Evolutionary conservation across 2,329 filamentous ascomycete genomes (phyloP).

Genomic region (Colletotrichum godetiae): DNA sequence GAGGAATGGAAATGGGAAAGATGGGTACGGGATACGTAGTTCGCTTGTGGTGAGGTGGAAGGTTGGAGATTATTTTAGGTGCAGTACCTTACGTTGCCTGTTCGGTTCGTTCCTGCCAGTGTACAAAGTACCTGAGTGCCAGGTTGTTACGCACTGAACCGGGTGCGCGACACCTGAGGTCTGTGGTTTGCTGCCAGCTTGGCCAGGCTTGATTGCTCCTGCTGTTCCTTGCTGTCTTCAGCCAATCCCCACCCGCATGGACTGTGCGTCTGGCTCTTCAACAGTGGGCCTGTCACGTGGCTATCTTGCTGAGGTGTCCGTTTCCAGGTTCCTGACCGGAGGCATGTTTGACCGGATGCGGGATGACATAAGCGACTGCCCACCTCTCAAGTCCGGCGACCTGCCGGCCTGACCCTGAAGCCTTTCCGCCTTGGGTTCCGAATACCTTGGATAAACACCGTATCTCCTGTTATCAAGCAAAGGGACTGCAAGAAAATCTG

Average conservation of each 20-base stretch:
- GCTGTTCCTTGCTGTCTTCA: conserved; percentile 12
- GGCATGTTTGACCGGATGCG: conserved; percentile 27
- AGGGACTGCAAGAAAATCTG: no score
- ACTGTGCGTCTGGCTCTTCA: conserved; percentile 8
- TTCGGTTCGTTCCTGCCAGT: background rate
- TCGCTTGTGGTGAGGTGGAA: conserved; percentile 25
- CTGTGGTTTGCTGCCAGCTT: conserved; percentile 6
- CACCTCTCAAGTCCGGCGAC: background rate
- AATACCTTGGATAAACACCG: background rate
- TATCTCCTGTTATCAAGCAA: no score
- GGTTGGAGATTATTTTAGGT: conserved; percentile 20
- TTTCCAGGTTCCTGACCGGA: conserved; percentile 1
- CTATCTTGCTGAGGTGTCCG: conserved; percentile 26
- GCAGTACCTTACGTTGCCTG: conserved; percentile 1
- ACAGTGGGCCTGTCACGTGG: conserved; percentile 19
- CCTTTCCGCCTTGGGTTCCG: background rate
- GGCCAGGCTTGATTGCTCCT: conserved; percentile 1
- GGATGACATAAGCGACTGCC: conserved; percentile 19
- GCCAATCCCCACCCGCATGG: background rate
- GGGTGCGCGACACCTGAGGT: conserved; percentile 3
- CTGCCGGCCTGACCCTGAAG: no score
- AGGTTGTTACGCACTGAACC: background rate
- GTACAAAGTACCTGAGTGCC: background rate
- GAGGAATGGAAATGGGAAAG: conserved; percentile 34
- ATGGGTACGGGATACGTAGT: conserved; percentile 37